These are phyloP conservation scores for Emmonsiellopsis sp. DNA, from an alignment of 2,329 filamentous ascomycete genomes.

Conservation along the genomic window DNA sequence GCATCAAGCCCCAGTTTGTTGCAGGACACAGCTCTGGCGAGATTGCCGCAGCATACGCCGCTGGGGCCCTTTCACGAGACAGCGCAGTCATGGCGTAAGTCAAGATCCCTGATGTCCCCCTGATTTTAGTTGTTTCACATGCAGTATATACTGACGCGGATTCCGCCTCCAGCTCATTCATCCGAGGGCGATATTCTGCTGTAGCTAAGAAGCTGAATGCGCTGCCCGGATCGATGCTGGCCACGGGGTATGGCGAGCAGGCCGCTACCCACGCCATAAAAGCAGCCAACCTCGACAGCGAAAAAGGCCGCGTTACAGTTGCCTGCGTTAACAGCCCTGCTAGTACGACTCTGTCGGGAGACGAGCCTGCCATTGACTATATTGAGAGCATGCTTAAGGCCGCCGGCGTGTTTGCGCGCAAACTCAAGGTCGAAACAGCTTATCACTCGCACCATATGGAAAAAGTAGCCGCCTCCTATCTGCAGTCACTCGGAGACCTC, in stretches of 20 bases:
- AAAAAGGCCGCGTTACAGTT: conserved; percentile 5
- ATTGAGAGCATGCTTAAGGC: neutral
- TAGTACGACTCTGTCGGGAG: conserved; percentile 13
- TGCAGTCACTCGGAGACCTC: neutral
- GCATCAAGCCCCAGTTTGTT: neutral
- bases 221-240: neutral
- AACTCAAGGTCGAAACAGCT: conserved; percentile 3
- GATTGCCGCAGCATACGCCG: conserved; percentile 2
- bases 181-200: neutral
- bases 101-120: neutral
- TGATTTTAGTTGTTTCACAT: neutral
- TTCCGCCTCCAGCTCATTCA: neutral
- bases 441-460: conserved; percentile 14
- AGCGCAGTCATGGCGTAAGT: neutral
- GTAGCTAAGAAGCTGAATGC: neutral
- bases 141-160: neutral
- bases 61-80: neutral
- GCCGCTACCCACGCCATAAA: neutral
- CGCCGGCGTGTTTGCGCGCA: conserved; percentile 1
- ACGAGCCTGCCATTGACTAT: conserved; percentile 31
- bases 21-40: neutral
- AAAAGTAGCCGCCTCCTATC: neutral
- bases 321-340: conserved; percentile 7
- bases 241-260: neutral
- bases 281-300: neutral